A percentile compares a stretch with the other conserved stretches of the same genome.
These are phyloP conservation scores for Geranomyces variabilis DNA, from an alignment of 192 early-diverging fungal genomes.

Conservation along the genomic window DNA sequence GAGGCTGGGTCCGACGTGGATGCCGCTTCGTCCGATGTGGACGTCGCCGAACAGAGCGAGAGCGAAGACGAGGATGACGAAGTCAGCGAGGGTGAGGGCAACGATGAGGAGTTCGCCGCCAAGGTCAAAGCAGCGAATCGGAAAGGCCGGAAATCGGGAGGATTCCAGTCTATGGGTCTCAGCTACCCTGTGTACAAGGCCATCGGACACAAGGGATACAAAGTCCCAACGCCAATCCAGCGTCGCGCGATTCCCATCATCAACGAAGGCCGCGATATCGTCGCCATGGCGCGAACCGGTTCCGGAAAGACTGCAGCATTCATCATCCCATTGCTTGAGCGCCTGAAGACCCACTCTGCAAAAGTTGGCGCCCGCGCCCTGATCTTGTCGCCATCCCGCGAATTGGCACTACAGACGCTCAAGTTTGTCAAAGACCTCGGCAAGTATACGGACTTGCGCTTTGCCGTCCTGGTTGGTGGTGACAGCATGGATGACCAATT, in stretches of 20 bases:
- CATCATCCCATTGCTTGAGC: conserved; percentile 89
- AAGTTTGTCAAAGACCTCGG: conserved; percentile 90
- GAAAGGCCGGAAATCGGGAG: conserved; percentile 94
- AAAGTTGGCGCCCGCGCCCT: conserved; percentile 69
- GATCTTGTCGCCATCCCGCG: conserved; percentile 91
- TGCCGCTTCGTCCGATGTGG: conserved; percentile 12
- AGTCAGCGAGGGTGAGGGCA: conserved; percentile 26
- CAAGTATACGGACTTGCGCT: conserved; percentile 91
- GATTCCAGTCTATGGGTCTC: conserved; percentile 97
- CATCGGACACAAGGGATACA: conserved; percentile 91
- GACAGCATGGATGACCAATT: conserved; percentile 98
- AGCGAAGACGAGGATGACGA: conserved; percentile 25
- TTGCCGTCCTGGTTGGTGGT: conserved; percentile 90
- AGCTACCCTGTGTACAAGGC: conserved; percentile 82
- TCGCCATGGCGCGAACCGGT: conserved; percentile 98
- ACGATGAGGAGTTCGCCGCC: conserved; percentile 24
- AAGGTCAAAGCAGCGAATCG: conserved; percentile 73
- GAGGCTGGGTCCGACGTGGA: conserved; percentile 23
- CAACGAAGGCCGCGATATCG: conserved; percentile 89
- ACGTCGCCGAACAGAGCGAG: not conserved
- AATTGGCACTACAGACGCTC: conserved; percentile 95
- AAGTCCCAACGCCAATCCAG: conserved; percentile 98
- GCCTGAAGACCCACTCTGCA: conserved; percentile 84
- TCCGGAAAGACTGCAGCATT: conserved; percentile 98
- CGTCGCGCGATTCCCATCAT: conserved; percentile 92